These are phyloP conservation scores for Tricholomella constricta DNA, from an alignment of 768 basidiomycete genomes.

Conservation along the genomic window DNA sequence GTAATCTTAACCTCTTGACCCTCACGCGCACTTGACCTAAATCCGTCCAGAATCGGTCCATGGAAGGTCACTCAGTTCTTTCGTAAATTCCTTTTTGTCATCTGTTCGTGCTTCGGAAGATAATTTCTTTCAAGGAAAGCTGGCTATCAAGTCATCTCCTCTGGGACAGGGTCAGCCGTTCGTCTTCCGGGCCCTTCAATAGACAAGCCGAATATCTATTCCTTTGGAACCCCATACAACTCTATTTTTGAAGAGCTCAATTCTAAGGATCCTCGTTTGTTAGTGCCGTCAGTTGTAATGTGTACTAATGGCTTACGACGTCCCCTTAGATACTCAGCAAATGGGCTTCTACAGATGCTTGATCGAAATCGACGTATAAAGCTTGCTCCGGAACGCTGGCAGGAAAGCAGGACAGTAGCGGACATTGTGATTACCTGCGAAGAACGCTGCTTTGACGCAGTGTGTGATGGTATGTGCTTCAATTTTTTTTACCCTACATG, in stretches of 20 bases:
- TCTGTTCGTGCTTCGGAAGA: conserved; percentile 8
- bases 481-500: conserved; percentile 6
- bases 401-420: conserved; percentile 85
- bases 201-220: conserved; percentile 96
- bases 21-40: conserved; percentile 17
- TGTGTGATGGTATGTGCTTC: conserved; percentile 82
- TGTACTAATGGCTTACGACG: conserved; percentile 4
- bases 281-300: conserved; percentile 31
- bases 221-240: conserved; percentile 97
- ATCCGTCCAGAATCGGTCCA: conserved; percentile 81
- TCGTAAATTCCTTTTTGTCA: conserved; percentile 57
- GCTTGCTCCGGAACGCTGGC: conserved; percentile 94
- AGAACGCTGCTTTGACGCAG: conserved; percentile 97
- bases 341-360: conserved; percentile 93
- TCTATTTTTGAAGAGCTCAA: conserved; percentile 90
- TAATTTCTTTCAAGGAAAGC: conserved; percentile 64
- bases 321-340: conserved; percentile 76
- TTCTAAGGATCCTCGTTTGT: conserved; percentile 83
- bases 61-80: conserved; percentile 95
- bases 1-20: conserved; percentile 23
- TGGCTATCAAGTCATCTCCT: conserved; percentile 89
- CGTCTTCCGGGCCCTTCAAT: conserved; percentile 94
- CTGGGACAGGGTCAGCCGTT: conserved; percentile 95
- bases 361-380: conserved; percentile 95
- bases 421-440: conserved; percentile 99